Conservation (phyloP, 176 grass and related monocot genomes). For the Cocos nucifera region DNA sequence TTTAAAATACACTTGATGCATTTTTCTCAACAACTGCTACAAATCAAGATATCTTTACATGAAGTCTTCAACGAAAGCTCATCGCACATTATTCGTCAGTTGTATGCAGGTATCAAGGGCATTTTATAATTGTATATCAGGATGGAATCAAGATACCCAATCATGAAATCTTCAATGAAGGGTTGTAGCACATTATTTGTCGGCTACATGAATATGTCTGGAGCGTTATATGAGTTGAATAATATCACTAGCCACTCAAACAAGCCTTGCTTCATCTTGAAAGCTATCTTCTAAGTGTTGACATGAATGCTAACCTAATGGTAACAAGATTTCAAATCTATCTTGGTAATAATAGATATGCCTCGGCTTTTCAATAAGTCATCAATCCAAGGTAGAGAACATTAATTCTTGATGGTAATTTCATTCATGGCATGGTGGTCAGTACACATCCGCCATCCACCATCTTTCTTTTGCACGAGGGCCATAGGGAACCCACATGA, state of each 20-base stretch:
- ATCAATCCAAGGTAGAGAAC: too few species aligned
- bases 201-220: background rate
- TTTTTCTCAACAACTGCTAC: background rate
- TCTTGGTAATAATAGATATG: background rate
- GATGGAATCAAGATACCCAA: constrained; percentile 11
- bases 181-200: constrained; percentile 5
- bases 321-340: constrained; percentile 15
- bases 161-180: background rate
- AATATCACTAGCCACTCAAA: constrained; percentile 18
- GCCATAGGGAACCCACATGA: too few species aligned
- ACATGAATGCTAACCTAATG: constrained; percentile 1
- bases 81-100: too few species aligned
- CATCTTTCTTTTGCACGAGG: too few species aligned
- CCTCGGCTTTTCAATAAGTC: too few species aligned
- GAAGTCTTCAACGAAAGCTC: too few species aligned
- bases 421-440: too few species aligned
- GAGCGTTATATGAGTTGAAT: constrained; percentile 11
- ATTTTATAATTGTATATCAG: background rate
- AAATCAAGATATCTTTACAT: too few species aligned
- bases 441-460: too few species aligned
- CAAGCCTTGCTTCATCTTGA: constrained; percentile 15
- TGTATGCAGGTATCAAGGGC: too few species aligned
- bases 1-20: background rate
- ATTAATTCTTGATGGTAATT: too few species aligned
- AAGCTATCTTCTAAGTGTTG: constrained; percentile 14